phyloP scores from a whole-genome alignment of 2,329 filamentous ascomycete genomes.

The Cladophialophora psammophila region DNA sequence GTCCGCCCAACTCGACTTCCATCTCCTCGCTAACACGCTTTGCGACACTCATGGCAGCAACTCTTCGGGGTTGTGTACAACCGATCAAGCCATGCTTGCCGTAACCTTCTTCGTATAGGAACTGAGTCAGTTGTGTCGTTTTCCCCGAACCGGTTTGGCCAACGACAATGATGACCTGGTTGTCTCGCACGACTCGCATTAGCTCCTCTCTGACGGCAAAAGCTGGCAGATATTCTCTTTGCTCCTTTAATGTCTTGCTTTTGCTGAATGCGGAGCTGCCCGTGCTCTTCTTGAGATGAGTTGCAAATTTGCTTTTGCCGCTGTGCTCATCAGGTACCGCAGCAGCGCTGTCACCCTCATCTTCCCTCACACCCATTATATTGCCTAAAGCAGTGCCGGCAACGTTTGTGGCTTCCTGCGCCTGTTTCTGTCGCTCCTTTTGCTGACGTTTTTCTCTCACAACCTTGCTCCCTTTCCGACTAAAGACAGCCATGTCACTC shows the following conservation, averaged over 20 bases:
- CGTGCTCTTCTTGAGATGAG: conserved; percentile 86
- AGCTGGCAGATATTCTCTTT: conserved; percentile 90
- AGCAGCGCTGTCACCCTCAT: conserved; percentile 83
- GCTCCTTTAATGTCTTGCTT: conserved; percentile 87
- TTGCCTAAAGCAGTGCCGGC: conserved; percentile 92
- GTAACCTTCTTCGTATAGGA: conserved; percentile 90
- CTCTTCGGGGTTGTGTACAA: conserved; percentile 95
- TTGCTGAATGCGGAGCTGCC: conserved; percentile 88
- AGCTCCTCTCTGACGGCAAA: conserved; percentile 96
- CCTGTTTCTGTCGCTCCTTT: conserved; percentile 90
- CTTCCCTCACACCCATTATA: conserved; percentile 93
- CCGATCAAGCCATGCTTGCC: conserved; percentile 88
- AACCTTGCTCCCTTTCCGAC: conserved; percentile 90
- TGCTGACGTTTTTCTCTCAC: conserved; percentile 91
- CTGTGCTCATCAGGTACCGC: conserved; percentile 77
- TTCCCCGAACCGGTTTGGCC: conserved; percentile 98
- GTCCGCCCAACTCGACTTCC: conserved; percentile 86
- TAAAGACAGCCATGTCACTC: conserved; percentile 99
- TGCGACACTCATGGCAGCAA: conserved; percentile 96
- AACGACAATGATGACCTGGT: conserved; percentile 95
- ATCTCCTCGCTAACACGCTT: conserved; percentile 99
- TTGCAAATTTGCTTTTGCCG: conserved; percentile 78
- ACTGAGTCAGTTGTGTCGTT: conserved; percentile 95
- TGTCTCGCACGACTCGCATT: conserved; percentile 89
- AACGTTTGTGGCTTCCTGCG: conserved; percentile 91